Percentiles rank a stretch among this genome's conserved stretches.
Evolutionary conservation across 2,329 filamentous ascomycete species (phyloP).

Genomic region (Hawksworthiomyces lignivorus): DNA sequence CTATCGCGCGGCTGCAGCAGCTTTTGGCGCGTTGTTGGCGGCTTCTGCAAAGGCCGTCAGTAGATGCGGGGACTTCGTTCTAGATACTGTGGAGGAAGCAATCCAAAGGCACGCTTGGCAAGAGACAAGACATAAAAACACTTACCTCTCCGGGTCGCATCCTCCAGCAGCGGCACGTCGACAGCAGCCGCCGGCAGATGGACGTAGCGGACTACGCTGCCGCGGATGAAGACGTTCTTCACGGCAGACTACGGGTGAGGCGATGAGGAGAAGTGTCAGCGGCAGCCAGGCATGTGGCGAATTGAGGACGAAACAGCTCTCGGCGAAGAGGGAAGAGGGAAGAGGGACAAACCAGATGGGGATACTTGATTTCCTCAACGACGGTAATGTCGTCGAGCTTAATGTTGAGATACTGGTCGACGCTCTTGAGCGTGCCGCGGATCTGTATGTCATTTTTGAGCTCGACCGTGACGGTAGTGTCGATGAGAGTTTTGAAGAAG

Average conservation of each 20-base stretch:
- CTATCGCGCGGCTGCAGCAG: slow-evolving; percentile 18
- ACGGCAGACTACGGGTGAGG: slow-evolving; percentile 52
- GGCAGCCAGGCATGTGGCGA: too few relatives aligned
- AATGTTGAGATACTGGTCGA: slow-evolving; percentile 98
- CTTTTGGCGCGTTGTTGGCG: slow-evolving; percentile 49
- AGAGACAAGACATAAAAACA: too few relatives aligned
- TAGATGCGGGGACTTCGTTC: too few relatives aligned
- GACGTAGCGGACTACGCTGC: slow-evolving; percentile 87
- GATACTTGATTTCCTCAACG: slow-evolving; percentile 88
- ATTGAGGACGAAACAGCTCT: too few relatives aligned
- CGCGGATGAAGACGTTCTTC: slow-evolving; percentile 93
- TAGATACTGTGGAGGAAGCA: too few relatives aligned
- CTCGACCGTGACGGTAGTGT: slow-evolving; percentile 94
- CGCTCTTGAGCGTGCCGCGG: slow-evolving; percentile 88
- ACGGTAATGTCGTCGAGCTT: slow-evolving; percentile 95
- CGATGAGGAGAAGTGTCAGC: not conserved
- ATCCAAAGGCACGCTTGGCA: too few relatives aligned
- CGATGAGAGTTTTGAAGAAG: slow-evolving; percentile 98
- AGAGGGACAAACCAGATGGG: slow-evolving; percentile 60
- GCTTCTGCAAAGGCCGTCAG: slow-evolving; percentile 36
- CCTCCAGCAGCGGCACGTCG: slow-evolving; percentile 79
- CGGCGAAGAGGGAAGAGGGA: not conserved
- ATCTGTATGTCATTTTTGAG: slow-evolving; percentile 99
- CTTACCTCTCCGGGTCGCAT: slow-evolving; percentile 77
- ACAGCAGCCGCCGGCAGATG: slow-evolving; percentile 77